Conservation (phyloP, 805 yeast genomes). For the Lipomyces starkeyi region DNA sequence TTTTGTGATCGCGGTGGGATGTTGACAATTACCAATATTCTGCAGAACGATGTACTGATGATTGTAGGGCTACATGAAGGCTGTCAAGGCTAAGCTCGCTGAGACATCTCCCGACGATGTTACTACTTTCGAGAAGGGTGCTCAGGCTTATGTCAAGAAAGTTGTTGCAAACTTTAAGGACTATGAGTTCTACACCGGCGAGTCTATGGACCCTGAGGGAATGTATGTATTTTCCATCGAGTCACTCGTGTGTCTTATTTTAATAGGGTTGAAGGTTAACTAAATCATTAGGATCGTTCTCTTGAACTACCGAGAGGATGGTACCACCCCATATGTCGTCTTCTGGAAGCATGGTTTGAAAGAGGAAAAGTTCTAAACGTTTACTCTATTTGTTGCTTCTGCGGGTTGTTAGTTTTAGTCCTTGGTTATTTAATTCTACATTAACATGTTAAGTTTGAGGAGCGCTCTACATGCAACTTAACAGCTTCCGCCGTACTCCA, state of each 20-base stretch:
- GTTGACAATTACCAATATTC: not conserved
- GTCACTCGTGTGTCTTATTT: not conserved
- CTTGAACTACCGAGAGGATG: conserved; percentile 99
- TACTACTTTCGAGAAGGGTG: conserved; percentile 95
- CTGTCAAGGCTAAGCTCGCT: conserved; percentile 84
- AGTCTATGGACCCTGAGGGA: conserved; percentile 99
- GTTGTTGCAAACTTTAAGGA: conserved; percentile 93
- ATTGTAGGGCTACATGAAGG: conserved; percentile 85
- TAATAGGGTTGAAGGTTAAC: not conserved
- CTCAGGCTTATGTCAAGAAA: conserved; percentile 94
- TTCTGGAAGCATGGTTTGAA: conserved; percentile 99
- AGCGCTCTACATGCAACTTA: not conserved
- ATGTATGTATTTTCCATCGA: conserved; percentile 54
- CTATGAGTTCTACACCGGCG: conserved; percentile 99
- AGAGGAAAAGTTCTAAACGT: conserved; percentile 81
- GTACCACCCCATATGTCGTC: conserved; percentile 95
- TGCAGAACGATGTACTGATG: not conserved
- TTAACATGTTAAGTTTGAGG: not conserved
- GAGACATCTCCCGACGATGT: conserved; percentile 89
- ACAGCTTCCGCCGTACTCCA: not conserved
- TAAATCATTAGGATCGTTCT: conserved; percentile 60
- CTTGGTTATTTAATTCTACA: not conserved
- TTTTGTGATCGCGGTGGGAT: not conserved
- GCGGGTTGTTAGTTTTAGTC: not conserved
- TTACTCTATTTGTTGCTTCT: not conserved